A percentile compares a stretch with the other conserved stretches of the same genome.
Conservation (phyloP, 768 basidiomycete species). For the Tulasnella sp. region DNA sequence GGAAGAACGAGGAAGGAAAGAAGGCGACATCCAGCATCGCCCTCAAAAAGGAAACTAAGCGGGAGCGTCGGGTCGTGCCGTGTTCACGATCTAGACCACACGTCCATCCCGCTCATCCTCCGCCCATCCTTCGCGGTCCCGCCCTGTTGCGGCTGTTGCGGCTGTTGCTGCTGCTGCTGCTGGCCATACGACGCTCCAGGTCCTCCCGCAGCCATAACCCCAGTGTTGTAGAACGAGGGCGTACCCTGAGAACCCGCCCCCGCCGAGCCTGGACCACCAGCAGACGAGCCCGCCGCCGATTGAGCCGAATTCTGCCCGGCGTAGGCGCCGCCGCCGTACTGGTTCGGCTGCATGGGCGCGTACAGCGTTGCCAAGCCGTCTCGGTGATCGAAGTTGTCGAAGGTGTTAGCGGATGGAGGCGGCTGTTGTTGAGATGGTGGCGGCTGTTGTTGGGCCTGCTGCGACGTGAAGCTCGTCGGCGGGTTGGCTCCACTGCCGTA, state of each 20-base stretch:
- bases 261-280: not conserved
- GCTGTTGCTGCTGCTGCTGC: slow-evolving; percentile 23
- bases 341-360: slow-evolving; percentile 80
- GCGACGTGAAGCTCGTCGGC: not conserved
- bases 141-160: slow-evolving; percentile 17
- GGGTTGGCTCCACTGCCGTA: slow-evolving; percentile 5
- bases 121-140: slow-evolving; percentile 18
- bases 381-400: slow-evolving; percentile 36
- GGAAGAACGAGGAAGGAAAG: not conserved
- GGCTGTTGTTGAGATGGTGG: not conserved
- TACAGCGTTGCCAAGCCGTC: slow-evolving; percentile 54
- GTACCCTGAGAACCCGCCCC: slow-evolving; percentile 47
- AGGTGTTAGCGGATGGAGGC: slow-evolving; percentile 36
- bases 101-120: slow-evolving; percentile 28
- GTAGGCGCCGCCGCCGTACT: slow-evolving; percentile 51
- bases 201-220: slow-evolving; percentile 39
- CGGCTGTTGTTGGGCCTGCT: slow-evolving; percentile 10
- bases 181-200: slow-evolving; percentile 10
- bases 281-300: slow-evolving; percentile 39
- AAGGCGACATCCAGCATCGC: slow-evolving; percentile 7
- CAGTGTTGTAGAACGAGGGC: slow-evolving; percentile 67
- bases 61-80: not conserved
- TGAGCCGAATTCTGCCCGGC: slow-evolving; percentile 36
- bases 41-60: not conserved
- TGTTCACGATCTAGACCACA: slow-evolving; percentile 18